A percentile compares a stretch with the other conserved stretches of the same genome.
Evolutionary conservation across 805 yeast genomes (phyloP).

Genomic region (Metschnikowia henanensis): DNA sequence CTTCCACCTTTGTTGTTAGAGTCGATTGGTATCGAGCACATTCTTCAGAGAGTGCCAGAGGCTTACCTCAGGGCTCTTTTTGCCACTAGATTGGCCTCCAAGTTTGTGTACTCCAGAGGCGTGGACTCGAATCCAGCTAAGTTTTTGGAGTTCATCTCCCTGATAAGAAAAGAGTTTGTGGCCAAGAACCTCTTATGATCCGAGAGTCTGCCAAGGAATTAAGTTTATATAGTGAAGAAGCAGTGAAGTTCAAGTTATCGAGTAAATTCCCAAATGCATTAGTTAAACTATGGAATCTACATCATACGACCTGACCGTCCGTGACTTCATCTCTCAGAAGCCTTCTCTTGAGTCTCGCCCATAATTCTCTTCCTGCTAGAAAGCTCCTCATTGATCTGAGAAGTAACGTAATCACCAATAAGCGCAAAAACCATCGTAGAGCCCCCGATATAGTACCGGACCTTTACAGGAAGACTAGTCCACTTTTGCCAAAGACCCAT

Average conservation of each 20-base stretch:
- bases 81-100: slow-evolving; percentile 81
- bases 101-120: slow-evolving; percentile 82
- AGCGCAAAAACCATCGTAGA: slow-evolving; percentile 42
- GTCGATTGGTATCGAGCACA: slow-evolving; percentile 63
- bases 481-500: slow-evolving; percentile 37
- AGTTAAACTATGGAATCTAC: too few relatives aligned
- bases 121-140: slow-evolving; percentile 77
- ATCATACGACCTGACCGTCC: too few relatives aligned
- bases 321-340: neutral
- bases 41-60: slow-evolving; percentile 79
- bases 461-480: slow-evolving; percentile 42
- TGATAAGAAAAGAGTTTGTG: slow-evolving; percentile 48
- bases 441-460: slow-evolving; percentile 40
- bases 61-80: slow-evolving; percentile 86
- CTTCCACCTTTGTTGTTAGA: slow-evolving; percentile 74
- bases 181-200: slow-evolving; percentile 29
- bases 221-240: too few relatives aligned
- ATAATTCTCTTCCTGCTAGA: slow-evolving; percentile 32
- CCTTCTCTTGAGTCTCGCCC: slow-evolving; percentile 19
- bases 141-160: slow-evolving; percentile 67
- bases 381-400: slow-evolving; percentile 36
- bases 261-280: too few relatives aligned
- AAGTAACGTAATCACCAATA: slow-evolving; percentile 40
- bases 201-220: too few relatives aligned
- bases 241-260: too few relatives aligned